Base-by-base conservation (phyloP, 2,329 filamentous ascomycete genomes). In the Cryphonectria nitschkei region DNA sequence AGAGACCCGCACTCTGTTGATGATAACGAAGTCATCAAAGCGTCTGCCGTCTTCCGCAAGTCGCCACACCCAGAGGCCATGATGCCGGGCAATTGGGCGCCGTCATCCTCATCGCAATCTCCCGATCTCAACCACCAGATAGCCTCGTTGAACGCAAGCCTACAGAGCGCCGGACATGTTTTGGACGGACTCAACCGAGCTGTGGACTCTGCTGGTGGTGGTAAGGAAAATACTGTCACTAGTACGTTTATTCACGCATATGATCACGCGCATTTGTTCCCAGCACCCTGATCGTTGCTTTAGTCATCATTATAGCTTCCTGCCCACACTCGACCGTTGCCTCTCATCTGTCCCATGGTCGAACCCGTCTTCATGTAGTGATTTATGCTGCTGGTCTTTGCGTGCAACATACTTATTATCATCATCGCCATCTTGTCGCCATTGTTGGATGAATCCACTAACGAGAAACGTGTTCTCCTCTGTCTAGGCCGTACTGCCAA, bases 31-130 rank as follows among this genome's bases (percentile, higher is more conserved):
- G 19, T 64, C 37, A 60, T 71, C 66, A 66, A 62, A 34, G 69
- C 67, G 58, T 50, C 54, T 2, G 58, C 66, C 32, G 62, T 69
- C 16, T 73, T 69, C 52, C 71, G 69, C 66, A 73, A 73, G 50
- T 73, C 71, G 16, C 71, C 69, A 7, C 66, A 65, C n/a, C 71
- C 69, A 39, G 66, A 56, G 5, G 70, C 67, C 34, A 50, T 58
- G 16, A 62, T 72, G 56, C 61, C 68, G 19, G 71, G 62, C 13
- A 65, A 66, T 56, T 71, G 68, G 71, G 52, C 43, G 19, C 46
- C 65, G 8, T 67, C 68, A 9, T 65, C 64, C 29, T 52, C 62
- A 11, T 67, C 63, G 8, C 58, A 64, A 16, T 54, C 39, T 14
- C 46, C 29, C 19, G 61, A 64, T 37, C 26, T 39, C 2, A 60